Evolutionary conservation across 2,329 filamentous ascomycete genomes (phyloP).

Genomic region (Didymosphaeria variabile): DNA sequence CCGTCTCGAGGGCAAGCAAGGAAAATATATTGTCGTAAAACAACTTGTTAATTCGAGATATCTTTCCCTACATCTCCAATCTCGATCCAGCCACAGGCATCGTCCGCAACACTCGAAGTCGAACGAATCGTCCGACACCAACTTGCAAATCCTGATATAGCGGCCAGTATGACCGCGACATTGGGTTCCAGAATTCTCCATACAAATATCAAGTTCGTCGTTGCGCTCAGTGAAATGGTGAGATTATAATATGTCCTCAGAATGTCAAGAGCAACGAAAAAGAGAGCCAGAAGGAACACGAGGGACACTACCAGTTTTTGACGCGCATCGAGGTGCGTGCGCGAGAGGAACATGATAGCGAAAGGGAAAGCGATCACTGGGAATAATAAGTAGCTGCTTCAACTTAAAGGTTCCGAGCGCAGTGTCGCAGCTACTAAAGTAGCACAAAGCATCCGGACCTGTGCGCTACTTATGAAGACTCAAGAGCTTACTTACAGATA

Average conservation of each 20-base stretch:
- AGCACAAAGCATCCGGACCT: background rate
- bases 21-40: background rate
- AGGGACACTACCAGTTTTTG: constrained; percentile 13
- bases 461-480: too few relatives aligned
- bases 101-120: background rate
- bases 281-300: constrained; percentile 13
- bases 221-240: background rate
- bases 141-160: background rate
- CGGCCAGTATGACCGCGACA: constrained; percentile 9
- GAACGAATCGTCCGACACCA: background rate
- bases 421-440: background rate
- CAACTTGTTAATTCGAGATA: background rate
- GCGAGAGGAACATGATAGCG: background rate
- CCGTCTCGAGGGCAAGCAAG: too few relatives aligned
- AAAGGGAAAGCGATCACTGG: constrained; percentile 18
- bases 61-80: background rate
- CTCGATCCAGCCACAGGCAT: background rate
- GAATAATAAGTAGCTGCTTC: background rate
- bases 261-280: constrained; percentile 19
- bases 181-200: constrained; percentile 12
- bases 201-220: constrained; percentile 1
- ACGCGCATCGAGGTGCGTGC: constrained; percentile 7
- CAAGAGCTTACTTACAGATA: constrained; percentile 7
- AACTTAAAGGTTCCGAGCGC: too few relatives aligned
- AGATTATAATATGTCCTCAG: constrained; percentile 17